Evolutionary conservation across 345 rosid species (phyloP).

Genomic region (Pugionium dolabratum): DNA sequence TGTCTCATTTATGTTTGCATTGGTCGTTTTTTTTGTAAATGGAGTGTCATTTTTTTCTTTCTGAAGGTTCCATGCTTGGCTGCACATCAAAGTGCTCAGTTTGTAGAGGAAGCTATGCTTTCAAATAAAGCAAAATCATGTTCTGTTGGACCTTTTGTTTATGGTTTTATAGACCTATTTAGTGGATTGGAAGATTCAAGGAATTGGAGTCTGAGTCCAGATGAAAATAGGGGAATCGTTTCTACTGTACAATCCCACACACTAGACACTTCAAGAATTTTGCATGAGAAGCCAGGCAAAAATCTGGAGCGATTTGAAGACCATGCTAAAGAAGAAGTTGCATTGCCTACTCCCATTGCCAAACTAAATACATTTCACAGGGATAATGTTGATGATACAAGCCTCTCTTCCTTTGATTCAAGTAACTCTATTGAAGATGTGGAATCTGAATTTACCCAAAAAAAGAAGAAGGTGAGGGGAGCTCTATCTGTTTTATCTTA

Average conservation of each 20-base stretch:
- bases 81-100: slow-evolving; percentile 42
- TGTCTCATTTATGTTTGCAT: slow-evolving; percentile 12
- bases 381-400: slow-evolving; percentile 57
- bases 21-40: slow-evolving; percentile 10
- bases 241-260: slow-evolving; percentile 52
- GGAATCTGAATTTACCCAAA: slow-evolving; percentile 39
- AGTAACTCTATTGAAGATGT: slow-evolving; percentile 48
- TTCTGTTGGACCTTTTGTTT: slow-evolving; percentile 65
- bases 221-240: slow-evolving; percentile 52
- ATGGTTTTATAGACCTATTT: slow-evolving; percentile 86
- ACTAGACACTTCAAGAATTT: slow-evolving; percentile 44
- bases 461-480: slow-evolving; percentile 55
- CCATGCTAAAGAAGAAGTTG: slow-evolving; percentile 51
- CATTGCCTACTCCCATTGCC: slow-evolving; percentile 40
- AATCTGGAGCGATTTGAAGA: slow-evolving; percentile 45
- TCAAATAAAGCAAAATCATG: slow-evolving; percentile 49
- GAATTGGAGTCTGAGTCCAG: slow-evolving; percentile 70
- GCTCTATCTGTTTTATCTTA: slow-evolving; percentile 10
- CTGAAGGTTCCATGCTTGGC: slow-evolving; percentile 51
- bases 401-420: slow-evolving; percentile 50
- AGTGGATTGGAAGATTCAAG: slow-evolving; percentile 81
- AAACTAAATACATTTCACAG: slow-evolving; percentile 57
- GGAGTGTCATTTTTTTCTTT: slow-evolving; percentile 19
- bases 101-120: slow-evolving; percentile 48
- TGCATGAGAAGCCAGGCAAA: slow-evolving; percentile 46